These are phyloP conservation scores for Psilocybe tampanensis DNA, from an alignment of 768 basidiomycete genomes.

Conservation along the genomic window DNA sequence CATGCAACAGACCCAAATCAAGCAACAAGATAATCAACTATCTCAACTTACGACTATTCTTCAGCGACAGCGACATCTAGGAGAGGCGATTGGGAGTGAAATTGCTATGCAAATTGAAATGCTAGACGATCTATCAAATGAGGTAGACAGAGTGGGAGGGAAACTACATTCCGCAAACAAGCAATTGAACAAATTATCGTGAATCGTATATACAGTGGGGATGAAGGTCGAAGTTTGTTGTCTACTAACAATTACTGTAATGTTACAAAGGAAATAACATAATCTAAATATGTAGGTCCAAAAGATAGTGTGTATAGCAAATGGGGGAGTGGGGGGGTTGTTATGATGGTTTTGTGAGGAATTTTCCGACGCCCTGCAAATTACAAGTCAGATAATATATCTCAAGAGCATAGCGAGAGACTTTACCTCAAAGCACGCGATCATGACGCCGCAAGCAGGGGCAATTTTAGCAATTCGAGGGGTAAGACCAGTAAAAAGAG, in stretches of 20 bases:
- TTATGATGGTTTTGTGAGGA: slow-evolving; percentile 42
- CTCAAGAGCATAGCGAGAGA: slow-evolving; percentile 9
- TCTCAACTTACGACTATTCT: slow-evolving; percentile 79
- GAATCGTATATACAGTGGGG: slow-evolving; percentile 11
- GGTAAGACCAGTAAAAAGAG: slow-evolving; percentile 81
- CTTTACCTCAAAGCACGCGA: slow-evolving; percentile 88
- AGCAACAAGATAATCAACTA: slow-evolving; percentile 84
- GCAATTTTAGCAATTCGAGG: slow-evolving; percentile 95
- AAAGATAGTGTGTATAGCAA: slow-evolving; percentile 1
- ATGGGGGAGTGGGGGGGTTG: not conserved
- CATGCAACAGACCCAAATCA: slow-evolving; percentile 79
- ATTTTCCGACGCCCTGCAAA: slow-evolving; percentile 59
- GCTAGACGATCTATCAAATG: slow-evolving; percentile 74
- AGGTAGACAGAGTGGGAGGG: slow-evolving; percentile 76
- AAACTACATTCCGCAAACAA: slow-evolving; percentile 83
- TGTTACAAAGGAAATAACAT: slow-evolving; percentile 29
- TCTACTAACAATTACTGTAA: slow-evolving; percentile 24
- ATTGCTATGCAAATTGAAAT: slow-evolving; percentile 84
- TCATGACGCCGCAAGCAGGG: slow-evolving; percentile 99
- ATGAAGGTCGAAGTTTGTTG: slow-evolving; percentile 11
- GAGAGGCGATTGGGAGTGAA: slow-evolving; percentile 83
- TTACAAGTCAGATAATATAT: not conserved
- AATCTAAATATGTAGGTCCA: slow-evolving; percentile 14
- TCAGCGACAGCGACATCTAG: slow-evolving; percentile 82
- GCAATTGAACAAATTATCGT: slow-evolving; percentile 80